Percentiles rank a stretch among this genome's conserved stretches.
phyloP scores from a whole-genome alignment of 306 rosid genomes.

The Cajanus cajan region DNA sequence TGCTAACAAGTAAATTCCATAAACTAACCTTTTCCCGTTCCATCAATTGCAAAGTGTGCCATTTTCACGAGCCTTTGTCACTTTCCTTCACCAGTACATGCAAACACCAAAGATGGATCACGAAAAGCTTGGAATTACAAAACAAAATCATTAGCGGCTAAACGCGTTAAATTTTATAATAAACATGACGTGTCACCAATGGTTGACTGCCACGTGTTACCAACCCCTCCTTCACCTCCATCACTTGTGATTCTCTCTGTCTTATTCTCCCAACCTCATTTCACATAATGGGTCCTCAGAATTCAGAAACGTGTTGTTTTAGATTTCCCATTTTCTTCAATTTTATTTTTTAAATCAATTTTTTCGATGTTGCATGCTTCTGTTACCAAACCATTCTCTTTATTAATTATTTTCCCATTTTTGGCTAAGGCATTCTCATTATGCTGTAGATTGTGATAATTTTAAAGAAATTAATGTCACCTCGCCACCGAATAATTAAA shows the following conservation, averaged over 20 bases:
- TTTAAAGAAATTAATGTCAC: not conserved
- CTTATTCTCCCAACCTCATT: not conserved
- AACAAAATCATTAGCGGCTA: conserved; percentile 53
- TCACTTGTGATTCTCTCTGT: not conserved
- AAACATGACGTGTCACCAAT: conserved; percentile 24
- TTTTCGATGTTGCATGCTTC: not conserved
- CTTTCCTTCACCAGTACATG: conserved; percentile 49
- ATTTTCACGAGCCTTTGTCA: conserved; percentile 83
- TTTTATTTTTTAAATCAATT: not conserved
- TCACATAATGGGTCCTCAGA: not conserved
- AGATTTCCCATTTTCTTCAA: not conserved
- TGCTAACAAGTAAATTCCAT: conserved; percentile 26
- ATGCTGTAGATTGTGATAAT: not conserved
- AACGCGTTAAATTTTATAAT: conserved; percentile 45
- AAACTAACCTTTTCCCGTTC: conserved; percentile 2
- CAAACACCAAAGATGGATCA: conserved; percentile 45
- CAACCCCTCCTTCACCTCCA: not conserved
- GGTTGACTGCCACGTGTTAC: not conserved
- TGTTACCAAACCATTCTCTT: not conserved
- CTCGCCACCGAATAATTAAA: no score
- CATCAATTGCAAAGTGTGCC: conserved; percentile 43
- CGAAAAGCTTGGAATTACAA: conserved; percentile 55
- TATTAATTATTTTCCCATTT: not conserved
- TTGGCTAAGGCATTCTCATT: not conserved
- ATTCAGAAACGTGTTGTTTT: not conserved